These are phyloP conservation scores for Suhomyces canberraensis DNA, from an alignment of 805 yeast genomes.

Conservation along the genomic window DNA sequence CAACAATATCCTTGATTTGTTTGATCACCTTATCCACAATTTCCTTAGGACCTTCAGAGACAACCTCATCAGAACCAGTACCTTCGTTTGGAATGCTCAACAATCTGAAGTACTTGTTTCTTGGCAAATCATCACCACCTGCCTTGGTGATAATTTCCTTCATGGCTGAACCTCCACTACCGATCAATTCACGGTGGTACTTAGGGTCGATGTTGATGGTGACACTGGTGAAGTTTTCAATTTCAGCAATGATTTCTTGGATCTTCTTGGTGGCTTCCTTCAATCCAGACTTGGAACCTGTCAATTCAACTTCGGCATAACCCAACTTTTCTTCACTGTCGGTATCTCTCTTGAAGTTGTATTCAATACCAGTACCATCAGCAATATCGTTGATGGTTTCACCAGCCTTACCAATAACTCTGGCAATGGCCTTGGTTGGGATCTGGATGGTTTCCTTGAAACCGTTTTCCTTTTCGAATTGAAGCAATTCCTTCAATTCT, in stretches of 20 bases:
- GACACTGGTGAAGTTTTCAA: slow-evolving; percentile 57
- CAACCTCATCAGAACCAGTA: slow-evolving; percentile 55
- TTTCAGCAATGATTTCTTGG: slow-evolving; percentile 57
- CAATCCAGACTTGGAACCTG: slow-evolving; percentile 76
- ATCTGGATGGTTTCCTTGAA: slow-evolving; percentile 59
- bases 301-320: slow-evolving; percentile 59
- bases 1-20: slow-evolving; percentile 60
- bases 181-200: slow-evolving; percentile 73
- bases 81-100: slow-evolving; percentile 69
- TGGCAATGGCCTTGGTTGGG: slow-evolving; percentile 71
- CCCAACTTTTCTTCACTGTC: slow-evolving; percentile 47
- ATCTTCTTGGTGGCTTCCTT: slow-evolving; percentile 67
- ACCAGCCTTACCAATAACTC: slow-evolving; percentile 88
- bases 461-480: slow-evolving; percentile 86
- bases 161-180: slow-evolving; percentile 71
- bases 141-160: slow-evolving; percentile 74
- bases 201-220: slow-evolving; percentile 67
- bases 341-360: slow-evolving; percentile 40
- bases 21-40: slow-evolving; percentile 67
- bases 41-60: slow-evolving; percentile 69
- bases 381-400: slow-evolving; percentile 78
- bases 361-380: slow-evolving; percentile 62
- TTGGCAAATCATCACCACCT: slow-evolving; percentile 54
- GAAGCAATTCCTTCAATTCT: slow-evolving; percentile 77
- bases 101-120: slow-evolving; percentile 48